Conservation (phyloP, 2,329 filamentous ascomycete genomes). For the Cladosporium austrohemisphaericum region DNA sequence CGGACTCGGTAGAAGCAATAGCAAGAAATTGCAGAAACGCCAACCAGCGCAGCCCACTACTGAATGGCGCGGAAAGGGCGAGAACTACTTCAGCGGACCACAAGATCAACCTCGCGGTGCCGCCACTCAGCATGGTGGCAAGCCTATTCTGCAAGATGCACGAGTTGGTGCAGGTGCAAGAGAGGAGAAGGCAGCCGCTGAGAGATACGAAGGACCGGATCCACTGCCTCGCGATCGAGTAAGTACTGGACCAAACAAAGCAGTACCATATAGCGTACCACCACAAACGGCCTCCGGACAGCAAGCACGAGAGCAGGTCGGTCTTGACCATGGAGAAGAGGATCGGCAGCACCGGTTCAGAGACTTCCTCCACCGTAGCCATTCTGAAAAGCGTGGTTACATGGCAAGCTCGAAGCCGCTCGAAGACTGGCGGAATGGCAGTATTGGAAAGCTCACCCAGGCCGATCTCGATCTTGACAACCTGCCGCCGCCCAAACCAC, state of each 20-base stretch:
- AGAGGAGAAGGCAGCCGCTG: slow-evolving; percentile 30
- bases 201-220: slow-evolving; percentile 35
- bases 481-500: slow-evolving; percentile 3
- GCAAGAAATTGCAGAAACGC: slow-evolving; percentile 31
- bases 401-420: slow-evolving; percentile 55
- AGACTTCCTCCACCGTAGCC: slow-evolving; percentile 40
- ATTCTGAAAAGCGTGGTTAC: slow-evolving; percentile 41
- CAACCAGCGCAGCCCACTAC: not conserved
- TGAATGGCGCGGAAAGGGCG: slow-evolving; percentile 5
- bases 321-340: slow-evolving; percentile 33
- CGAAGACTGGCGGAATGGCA: slow-evolving; percentile 50
- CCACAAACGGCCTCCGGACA: slow-evolving; percentile 37
- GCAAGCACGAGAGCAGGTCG: slow-evolving; percentile 39
- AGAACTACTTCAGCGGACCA: slow-evolving; percentile 8
- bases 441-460: slow-evolving; percentile 36
- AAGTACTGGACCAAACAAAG: slow-evolving; percentile 22
- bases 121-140: not conserved
- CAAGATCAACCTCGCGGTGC: slow-evolving; percentile 10
- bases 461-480: slow-evolving; percentile 43
- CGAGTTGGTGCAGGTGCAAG: slow-evolving; percentile 33
- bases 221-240: slow-evolving; percentile 31
- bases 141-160: slow-evolving; percentile 35
- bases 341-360: slow-evolving; percentile 33
- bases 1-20: slow-evolving; percentile 34
- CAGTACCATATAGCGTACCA: slow-evolving; percentile 33